phyloP scores from a whole-genome alignment of 1,284 basidiomycete species.

The Ceratobasidium sp. region DNA sequence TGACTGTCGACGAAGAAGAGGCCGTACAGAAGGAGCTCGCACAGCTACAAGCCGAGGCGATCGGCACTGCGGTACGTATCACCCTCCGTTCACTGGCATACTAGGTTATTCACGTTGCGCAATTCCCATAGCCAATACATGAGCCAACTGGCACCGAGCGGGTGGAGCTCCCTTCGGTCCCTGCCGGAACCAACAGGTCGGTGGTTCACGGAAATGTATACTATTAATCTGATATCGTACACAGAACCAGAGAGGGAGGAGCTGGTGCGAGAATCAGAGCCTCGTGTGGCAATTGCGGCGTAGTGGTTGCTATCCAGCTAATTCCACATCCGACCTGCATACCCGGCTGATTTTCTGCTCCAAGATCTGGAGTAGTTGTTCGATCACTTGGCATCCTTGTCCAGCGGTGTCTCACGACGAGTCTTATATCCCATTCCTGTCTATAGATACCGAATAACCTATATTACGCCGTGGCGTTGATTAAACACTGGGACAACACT shows the following conservation, averaged over 20 bases:
- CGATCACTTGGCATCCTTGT: background rate
- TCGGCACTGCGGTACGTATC: conserved; percentile 52
- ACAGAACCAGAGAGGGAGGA: conserved; percentile 22
- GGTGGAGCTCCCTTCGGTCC: conserved; percentile 64
- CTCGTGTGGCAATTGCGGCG: conserved; percentile 63
- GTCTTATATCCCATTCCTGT: background rate
- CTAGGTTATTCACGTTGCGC: background rate
- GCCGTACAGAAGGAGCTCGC: conserved; percentile 87
- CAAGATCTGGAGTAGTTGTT: background rate
- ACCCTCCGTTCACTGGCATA: background rate
- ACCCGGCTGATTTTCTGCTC: background rate
- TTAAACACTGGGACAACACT: too few relatives aligned
- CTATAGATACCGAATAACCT: background rate
- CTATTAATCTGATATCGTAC: background rate
- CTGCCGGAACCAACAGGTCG: conserved; percentile 58
- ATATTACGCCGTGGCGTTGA: too few relatives aligned
- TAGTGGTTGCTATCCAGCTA: conserved; percentile 53
- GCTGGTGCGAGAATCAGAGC: conserved; percentile 50
- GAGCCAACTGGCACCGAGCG: conserved; percentile 52
- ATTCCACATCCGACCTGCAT: too few relatives aligned
- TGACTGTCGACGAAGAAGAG: conserved; percentile 93
- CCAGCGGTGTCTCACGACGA: too few relatives aligned
- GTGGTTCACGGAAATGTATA: conserved; percentile 2
- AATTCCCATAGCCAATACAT: conserved; percentile 45
- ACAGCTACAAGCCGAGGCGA: conserved; percentile 74